Evolutionary conservation across 2,329 filamentous ascomycete genomes (phyloP).

Genomic region (Phialocephala subalpina): DNA sequence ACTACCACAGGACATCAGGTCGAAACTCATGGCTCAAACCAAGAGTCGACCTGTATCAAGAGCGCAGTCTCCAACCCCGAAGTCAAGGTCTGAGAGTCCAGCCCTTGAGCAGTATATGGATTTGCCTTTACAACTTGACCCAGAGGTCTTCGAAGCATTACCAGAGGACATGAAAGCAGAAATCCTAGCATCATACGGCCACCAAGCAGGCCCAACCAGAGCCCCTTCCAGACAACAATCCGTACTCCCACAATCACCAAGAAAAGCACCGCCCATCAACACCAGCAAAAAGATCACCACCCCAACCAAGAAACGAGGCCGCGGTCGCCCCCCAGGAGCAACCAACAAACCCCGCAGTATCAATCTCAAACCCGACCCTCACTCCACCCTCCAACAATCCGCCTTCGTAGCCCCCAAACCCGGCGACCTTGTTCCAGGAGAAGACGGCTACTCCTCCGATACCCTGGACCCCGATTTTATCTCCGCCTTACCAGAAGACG

Average conservation of each 20-base stretch:
- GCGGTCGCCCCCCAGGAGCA: slow-evolving; percentile 47
- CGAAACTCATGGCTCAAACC: slow-evolving; percentile 72
- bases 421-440: slow-evolving; percentile 6
- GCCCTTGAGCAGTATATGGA: slow-evolving; percentile 16
- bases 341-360: slow-evolving; percentile 41
- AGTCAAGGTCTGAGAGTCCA: slow-evolving; percentile 41
- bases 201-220: slow-evolving; percentile 39
- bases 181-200: slow-evolving; percentile 74
- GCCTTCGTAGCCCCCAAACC: slow-evolving; percentile 65
- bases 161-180: slow-evolving; percentile 89
- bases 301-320: slow-evolving; percentile 72
- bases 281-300: slow-evolving; percentile 44
- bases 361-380: slow-evolving; percentile 54
- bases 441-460: slow-evolving; percentile 31
- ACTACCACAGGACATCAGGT: slow-evolving; percentile 83
- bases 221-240: slow-evolving; percentile 37
- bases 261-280: slow-evolving; percentile 61
- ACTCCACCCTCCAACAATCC: slow-evolving; percentile 73
- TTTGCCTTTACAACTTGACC: slow-evolving; percentile 81
- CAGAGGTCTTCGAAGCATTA: slow-evolving; percentile 81
- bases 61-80: slow-evolving; percentile 42
- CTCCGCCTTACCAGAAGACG: slow-evolving; percentile 81
- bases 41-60: slow-evolving; percentile 36
- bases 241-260: slow-evolving; percentile 55
- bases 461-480: slow-evolving; percentile 69